These are phyloP conservation scores for Rhizophora mangle DNA, from an alignment of 345 rosid genomes.

Conservation along the genomic window DNA sequence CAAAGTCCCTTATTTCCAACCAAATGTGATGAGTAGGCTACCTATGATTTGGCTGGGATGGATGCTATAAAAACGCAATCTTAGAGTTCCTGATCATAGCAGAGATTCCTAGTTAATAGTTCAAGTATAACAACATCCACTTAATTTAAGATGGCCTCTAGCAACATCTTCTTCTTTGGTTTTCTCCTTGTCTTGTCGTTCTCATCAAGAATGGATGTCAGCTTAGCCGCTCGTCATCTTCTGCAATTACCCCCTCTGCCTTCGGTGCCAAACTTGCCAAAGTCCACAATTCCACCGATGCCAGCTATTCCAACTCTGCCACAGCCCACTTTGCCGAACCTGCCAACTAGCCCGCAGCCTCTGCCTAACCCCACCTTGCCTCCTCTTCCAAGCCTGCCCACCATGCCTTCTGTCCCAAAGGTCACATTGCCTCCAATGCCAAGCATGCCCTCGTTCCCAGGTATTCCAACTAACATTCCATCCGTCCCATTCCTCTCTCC, in stretches of 20 bases:
- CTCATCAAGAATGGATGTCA: neutral
- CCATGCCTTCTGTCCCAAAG: neutral
- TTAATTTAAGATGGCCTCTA: too few relatives aligned
- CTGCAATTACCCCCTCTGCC: neutral
- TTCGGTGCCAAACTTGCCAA: neutral
- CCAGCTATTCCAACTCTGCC: neutral
- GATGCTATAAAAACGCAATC: too few relatives aligned
- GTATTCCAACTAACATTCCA: conserved; percentile 12
- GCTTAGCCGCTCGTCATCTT: neutral
- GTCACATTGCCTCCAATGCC: conserved; percentile 25
- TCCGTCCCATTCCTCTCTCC: conserved; percentile 19
- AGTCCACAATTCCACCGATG: neutral
- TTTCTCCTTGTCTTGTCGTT: too few relatives aligned
- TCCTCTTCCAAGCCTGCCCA: neutral
- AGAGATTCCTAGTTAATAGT: too few relatives aligned
- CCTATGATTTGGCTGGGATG: too few relatives aligned
- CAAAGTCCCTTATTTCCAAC: too few relatives aligned
- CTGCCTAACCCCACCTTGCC: neutral
- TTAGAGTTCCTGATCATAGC: too few relatives aligned
- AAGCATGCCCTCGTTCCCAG: conserved; percentile 14
- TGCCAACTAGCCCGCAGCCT: neutral
- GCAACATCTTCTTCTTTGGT: too few relatives aligned
- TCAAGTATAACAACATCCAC: too few relatives aligned
- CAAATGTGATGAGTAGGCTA: too few relatives aligned
- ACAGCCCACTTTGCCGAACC: neutral